Base-by-base conservation (phyloP, 2,329 filamentous ascomycete species). In the Bipolaris victoriae region DNA sequence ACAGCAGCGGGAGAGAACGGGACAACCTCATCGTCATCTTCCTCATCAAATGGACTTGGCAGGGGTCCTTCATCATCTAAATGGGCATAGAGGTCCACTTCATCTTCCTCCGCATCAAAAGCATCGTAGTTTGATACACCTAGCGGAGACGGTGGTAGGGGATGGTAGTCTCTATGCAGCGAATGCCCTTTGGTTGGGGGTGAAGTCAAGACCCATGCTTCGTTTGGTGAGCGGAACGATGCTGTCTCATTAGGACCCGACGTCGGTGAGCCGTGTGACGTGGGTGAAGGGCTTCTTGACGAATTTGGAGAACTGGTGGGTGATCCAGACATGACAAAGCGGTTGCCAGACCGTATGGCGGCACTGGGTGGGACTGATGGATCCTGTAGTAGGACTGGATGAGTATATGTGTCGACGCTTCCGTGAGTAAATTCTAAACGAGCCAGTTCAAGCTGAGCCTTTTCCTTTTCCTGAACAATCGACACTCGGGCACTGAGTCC, bases 41-140 rank as follows among this genome's bases (percentile, higher is more conserved):
- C 60, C n/a, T 61, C 47, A 6, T 63, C 55, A 5, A 56, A 60
- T 11, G 58, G 54, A 7, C 55, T 46, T 5, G 39, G 47, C 5
- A 55, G 35, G 15, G 13, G 31, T 22, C 70, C 68, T 5, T 69
- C 68, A 10, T 71, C 70, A 45, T 76, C 73, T 0, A 75, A 45
- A 46, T 71, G 65, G 5, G 67, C 58, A 48, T 76, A 75, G 4
- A 57, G 62, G 49, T 75, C 66, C 0, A 64, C 60, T 7, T 65
- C 55, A 18, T 71, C 66, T 18, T 76, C 75, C 39, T 79, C 76
- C 2, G 68, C 50, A 48, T 80, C 78, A 24, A 80, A 70, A 9
- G 75, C 75, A 54, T 79, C 78, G 61, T 80, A 80, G 56, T 79
- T 79, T n/a, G 73, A 78, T 1, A 78, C 64, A 3, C 76, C 73